Base-by-base conservation (phyloP, 805 yeast genomes). In the Candida sakaeoensis region DNA sequence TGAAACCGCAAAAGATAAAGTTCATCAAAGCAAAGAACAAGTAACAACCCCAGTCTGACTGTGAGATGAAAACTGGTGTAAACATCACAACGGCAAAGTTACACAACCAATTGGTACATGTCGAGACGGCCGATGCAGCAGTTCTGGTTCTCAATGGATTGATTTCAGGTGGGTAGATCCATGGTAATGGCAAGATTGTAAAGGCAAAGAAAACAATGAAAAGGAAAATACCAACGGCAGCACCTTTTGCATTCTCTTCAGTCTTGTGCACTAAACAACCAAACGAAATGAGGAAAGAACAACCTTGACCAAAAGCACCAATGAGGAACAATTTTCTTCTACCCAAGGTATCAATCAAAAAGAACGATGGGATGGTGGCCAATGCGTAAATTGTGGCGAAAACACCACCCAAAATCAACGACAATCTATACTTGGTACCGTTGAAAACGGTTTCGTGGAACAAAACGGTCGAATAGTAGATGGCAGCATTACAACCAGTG, bases 401-500 rank as follows among this genome's bases (percentile, higher is more conserved):
- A 27, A 78, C 78, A 65, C 85, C 85, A 55, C 85, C 85, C 51
- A 81, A 65, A 48, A 80, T 65, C 57, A 78, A 68, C 19, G 85
- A 63, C 51, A 77, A 61, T 56, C 76, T 70, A 58, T 77, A 67
- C 21, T 61, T 63, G 45, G 72, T 60, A 42, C 72, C 72, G 18
- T 22, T 25, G 29, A 33, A 39, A 51, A 80, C 72, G 1, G 89
- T 74, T 45, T 67, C 71, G 44, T 77, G 75, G 61, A 90, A 88
- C 61, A 89, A 86, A 51, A 81, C 75, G 22, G 91, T 88, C 17
- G 96, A 95, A 58, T 84, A 90, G 65, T 90, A 90, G 55, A 90
- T 87, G 46, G 89, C 86, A 58, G 90, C 89, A 66, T 90, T 89
- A 52, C 88, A 82, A 45, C 97, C 97, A 13, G 95, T 80, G 55